Evolutionary conservation across 2,329 filamentous ascomycete genomes (phyloP).

Genomic region (Colletotrichum lini): DNA sequence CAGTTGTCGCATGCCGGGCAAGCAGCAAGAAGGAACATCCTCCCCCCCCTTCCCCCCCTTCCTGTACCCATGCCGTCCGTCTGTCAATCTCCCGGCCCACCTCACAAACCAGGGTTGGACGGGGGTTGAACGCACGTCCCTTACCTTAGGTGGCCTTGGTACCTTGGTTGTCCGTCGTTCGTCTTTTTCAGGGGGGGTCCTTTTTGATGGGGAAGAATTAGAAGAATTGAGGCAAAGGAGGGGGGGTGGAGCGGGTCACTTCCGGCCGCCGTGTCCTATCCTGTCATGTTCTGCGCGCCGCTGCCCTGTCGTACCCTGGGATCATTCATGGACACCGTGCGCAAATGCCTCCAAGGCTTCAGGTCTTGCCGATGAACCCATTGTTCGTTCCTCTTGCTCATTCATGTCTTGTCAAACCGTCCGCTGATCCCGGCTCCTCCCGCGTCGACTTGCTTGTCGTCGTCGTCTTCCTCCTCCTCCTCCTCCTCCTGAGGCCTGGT

Average conservation of each 20-base stretch:
- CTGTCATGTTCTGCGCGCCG: conserved; percentile 9
- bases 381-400: no score
- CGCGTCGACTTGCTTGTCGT: background rate
- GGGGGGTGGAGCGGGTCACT: conserved; percentile 23
- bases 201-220: background rate
- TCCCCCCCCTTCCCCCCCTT: no score
- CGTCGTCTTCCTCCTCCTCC: background rate
- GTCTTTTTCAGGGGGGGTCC: background rate
- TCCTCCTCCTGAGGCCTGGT: background rate
- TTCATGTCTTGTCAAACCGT: background rate
- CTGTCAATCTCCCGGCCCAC: conserved; percentile 39
- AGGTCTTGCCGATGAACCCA: background rate
- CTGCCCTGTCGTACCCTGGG: conserved; percentile 8
- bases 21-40: no score
- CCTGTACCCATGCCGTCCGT: conserved; percentile 3
- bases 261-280: conserved; percentile 34
- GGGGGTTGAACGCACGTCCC: conserved; percentile 28
- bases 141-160: conserved; percentile 22
- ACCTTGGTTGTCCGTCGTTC: conserved; percentile 24
- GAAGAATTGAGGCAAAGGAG: background rate
- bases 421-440: conserved; percentile 1
- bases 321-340: conserved; percentile 1
- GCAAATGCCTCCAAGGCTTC: background rate
- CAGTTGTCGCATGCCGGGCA: background rate
- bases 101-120: conserved; percentile 22